Conservation (phyloP, 208 protist species). For the Trypanosoma lewisi region DNA sequence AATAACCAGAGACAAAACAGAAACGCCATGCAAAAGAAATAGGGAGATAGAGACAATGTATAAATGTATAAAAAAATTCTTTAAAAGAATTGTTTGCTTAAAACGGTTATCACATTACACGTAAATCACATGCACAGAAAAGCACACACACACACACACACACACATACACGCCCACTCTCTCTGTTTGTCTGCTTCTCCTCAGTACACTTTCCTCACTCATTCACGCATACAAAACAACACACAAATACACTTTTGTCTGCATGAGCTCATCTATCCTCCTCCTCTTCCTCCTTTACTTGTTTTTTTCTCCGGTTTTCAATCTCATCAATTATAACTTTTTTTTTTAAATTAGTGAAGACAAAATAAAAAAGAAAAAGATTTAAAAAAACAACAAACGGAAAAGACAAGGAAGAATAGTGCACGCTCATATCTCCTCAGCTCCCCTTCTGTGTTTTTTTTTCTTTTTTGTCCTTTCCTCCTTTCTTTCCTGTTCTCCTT, state of each 20-base stretch:
- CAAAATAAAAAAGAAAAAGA: background rate
- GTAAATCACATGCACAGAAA: background rate
- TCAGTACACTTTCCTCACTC: background rate
- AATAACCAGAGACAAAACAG: background rate
- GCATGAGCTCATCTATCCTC: background rate
- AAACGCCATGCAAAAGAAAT: background rate
- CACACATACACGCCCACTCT: background rate
- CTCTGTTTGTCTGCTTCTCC: background rate
- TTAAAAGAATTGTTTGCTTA: background rate
- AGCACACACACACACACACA: background rate
- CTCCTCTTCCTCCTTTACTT: background rate
- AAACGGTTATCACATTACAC: background rate
- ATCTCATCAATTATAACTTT: too few relatives aligned
- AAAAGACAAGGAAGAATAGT: background rate
- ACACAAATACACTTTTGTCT: background rate
- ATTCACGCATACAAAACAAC: background rate
- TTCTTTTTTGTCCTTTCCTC: background rate
- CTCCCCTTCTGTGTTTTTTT: background rate
- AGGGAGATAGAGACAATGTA: background rate
- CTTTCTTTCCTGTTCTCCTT: background rate
- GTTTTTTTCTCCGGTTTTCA: background rate
- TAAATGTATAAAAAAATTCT: background rate
- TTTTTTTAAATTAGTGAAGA: background rate
- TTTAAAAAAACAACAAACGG: background rate
- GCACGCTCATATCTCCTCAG: background rate